Base-by-base conservation (phyloP, 2,329 filamentous ascomycete species). In the Xylaria sp. region DNA sequence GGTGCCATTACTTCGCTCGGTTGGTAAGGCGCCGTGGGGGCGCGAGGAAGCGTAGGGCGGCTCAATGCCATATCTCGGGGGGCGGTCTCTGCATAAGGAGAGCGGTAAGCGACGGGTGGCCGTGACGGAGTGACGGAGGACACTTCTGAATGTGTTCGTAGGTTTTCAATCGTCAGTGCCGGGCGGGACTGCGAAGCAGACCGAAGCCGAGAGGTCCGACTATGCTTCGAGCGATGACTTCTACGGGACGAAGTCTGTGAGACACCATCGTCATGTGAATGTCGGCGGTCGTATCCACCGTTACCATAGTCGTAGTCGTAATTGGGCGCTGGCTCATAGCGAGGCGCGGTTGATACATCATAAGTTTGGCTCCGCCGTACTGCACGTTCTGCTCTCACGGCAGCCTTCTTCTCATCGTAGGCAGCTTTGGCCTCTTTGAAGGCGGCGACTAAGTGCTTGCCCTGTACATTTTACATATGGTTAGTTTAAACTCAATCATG, bases 381-480 rank as follows among this genome's bases (percentile, higher is more conserved):
- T n/a, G 79, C 78, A 15, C 83, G 83, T 73, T 93, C 89, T 23
- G 91, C 89, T 79, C 90, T 90, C 75, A 97, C 87, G 74, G 94
- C 90, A 7, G 93, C 91, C 80, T 97, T 97, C 78, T 93, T 93
- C 77, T 97, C 93, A 66, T 91, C 88, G 82, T 98, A 98, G 67
- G 93, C 92, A 63, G 91, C 89, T 79, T 93, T 94, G 72, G 94
- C 95, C 79, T 98, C 94, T 80, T 94, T 97, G 86, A 97, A 97
- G 78, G 98, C 91, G 78, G 90, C 91, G 77, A 97, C 88, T 28
- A 98, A 85, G 75, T 97, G 93, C 82, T 97, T 97, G 78, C 94
- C 94, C 94, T 97, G 77, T 67, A 23, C 39, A 48, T 57, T 15
- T n/a, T 8, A 62, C 39, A 33, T 18, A 39, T 55, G 12, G 23